These are phyloP conservation scores for Nicotiana tabacum DNA, from an alignment of 257 asterid species.

Conservation along the genomic window DNA sequence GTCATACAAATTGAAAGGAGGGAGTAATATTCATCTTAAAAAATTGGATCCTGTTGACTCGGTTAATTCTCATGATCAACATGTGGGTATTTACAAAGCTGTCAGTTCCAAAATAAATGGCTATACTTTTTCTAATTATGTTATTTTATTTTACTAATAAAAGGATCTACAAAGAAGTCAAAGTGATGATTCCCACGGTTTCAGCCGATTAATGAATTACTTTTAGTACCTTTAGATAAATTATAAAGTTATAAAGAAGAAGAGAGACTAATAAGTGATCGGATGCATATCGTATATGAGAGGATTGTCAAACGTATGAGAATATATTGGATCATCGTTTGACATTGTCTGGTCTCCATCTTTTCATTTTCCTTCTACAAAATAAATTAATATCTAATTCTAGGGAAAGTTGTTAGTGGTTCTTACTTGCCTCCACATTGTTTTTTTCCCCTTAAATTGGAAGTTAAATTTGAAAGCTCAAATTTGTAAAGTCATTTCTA, in stretches of 20 bases:
- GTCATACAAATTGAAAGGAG: neutral
- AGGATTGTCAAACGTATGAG: neutral
- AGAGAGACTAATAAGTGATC: no score
- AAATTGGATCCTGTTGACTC: neutral
- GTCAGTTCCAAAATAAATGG: neutral
- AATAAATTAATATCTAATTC: neutral
- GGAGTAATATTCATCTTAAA: neutral
- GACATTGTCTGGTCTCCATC: neutral
- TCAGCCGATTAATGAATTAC: neutral
- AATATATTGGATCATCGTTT: neutral
- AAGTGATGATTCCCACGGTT: neutral
- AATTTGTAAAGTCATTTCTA: no score
- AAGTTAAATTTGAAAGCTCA: no score
- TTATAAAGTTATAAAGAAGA: no score
- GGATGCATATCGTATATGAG: no score
- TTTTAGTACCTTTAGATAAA: no score
- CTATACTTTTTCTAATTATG: neutral
- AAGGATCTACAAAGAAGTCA: neutral
- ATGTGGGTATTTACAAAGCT: neutral
- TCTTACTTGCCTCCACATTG: neutral
- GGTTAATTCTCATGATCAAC: neutral
- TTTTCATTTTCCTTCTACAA: neutral
- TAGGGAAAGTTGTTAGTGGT: neutral
- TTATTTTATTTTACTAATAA: neutral
- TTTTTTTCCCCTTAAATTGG: no score